Evolutionary conservation across 2,329 filamentous ascomycete genomes (phyloP).

Genomic region (Monilinia polystroma): DNA sequence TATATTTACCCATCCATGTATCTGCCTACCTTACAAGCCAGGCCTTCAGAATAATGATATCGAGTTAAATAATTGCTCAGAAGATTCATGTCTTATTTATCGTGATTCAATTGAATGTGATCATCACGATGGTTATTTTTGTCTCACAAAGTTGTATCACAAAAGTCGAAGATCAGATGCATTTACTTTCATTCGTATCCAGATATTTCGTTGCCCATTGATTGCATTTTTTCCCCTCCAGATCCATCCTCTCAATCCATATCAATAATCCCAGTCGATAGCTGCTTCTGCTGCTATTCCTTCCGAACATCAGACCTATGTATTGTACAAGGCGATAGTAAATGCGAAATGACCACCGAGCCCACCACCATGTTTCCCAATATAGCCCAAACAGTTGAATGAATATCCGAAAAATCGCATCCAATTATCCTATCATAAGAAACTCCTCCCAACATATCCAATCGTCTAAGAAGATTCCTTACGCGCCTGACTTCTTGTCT

Average conservation of each 20-base stretch:
- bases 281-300: background rate
- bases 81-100: too few species aligned
- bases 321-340: constrained; percentile 12
- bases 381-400: background rate
- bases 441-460: background rate
- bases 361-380: background rate
- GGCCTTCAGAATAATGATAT: too few species aligned
- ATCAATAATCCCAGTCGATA: background rate
- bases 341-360: background rate
- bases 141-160: too few species aligned
- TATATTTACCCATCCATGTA: too few species aligned
- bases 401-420: constrained; percentile 1
- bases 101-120: too few species aligned
- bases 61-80: too few species aligned
- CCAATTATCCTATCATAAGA: background rate
- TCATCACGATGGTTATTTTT: too few species aligned
- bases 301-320: background rate
- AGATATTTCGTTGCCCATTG: too few species aligned
- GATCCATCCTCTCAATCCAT: background rate
- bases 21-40: too few species aligned
- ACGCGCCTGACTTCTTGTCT: constrained; percentile 37
- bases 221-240: too few species aligned
- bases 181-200: too few species aligned
- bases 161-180: too few species aligned
- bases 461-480: background rate